These are phyloP conservation scores for Puya raimondii DNA, from an alignment of 176 grass and related monocot species.

Conservation along the genomic window DNA sequence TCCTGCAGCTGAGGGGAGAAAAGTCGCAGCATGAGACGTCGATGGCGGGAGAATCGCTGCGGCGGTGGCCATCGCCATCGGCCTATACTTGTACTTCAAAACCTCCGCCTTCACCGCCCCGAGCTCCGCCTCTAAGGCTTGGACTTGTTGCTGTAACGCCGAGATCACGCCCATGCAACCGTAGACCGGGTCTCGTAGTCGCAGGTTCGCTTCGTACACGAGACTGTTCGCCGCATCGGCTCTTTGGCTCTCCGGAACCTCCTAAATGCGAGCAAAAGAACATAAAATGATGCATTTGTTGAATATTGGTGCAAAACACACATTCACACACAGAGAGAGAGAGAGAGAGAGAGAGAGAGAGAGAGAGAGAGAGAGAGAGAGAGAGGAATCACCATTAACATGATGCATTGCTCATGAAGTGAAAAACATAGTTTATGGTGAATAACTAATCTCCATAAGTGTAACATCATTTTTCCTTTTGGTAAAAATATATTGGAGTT, in stretches of 20 bases:
- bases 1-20: constrained; percentile 29
- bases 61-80: neutral
- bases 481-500: no score
- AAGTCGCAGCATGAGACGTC: constrained; percentile 29
- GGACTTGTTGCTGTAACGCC: constrained; percentile 73
- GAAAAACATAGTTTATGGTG: no score
- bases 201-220: constrained; percentile 84
- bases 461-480: no score
- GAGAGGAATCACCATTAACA: neutral
- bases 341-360: neutral
- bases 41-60: constrained; percentile 33
- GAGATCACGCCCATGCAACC: constrained; percentile 91
- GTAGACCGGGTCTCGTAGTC: constrained; percentile 75
- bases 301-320: no score
- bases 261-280: constrained; percentile 28
- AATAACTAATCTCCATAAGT: no score
- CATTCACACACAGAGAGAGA: no score
- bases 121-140: constrained; percentile 73
- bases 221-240: constrained; percentile 78
- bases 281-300: neutral
- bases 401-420: no score
- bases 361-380: neutral
- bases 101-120: constrained; percentile 54
- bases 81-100: constrained; percentile 50
- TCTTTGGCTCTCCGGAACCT: constrained; percentile 84